These are phyloP conservation scores for Flaveria linearis DNA, from an alignment of 129 eudicot species.

Conservation along the genomic window DNA sequence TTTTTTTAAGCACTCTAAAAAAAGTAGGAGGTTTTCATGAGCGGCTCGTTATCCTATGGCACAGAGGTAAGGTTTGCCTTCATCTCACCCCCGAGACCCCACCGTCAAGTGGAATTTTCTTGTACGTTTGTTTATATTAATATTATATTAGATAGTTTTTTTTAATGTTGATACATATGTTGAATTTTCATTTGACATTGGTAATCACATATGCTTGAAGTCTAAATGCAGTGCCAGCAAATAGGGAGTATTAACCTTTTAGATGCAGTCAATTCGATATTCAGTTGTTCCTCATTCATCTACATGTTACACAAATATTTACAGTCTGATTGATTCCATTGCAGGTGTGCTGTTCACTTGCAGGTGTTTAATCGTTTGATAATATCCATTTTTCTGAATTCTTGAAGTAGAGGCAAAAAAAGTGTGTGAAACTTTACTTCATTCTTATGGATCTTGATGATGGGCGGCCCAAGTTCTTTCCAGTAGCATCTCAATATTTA, in stretches of 20 bases:
- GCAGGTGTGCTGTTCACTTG: conserved; percentile 33
- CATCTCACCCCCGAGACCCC: too few species aligned
- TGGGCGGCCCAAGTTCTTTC: conserved; percentile 43
- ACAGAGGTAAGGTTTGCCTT: too few species aligned
- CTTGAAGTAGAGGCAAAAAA: conserved; percentile 8
- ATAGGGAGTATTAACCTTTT: background rate
- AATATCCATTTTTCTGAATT: conserved; percentile 5
- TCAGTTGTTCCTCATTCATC: background rate
- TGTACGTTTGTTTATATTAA: background rate
- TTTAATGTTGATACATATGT: background rate
- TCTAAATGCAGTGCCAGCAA: background rate
- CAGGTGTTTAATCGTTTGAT: conserved; percentile 8
- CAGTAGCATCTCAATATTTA: conserved; percentile 53
- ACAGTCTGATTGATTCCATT: conserved; percentile 10
- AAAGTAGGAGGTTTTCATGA: too few species aligned
- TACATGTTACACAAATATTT: conserved; percentile 1
- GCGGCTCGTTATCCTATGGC: too few species aligned
- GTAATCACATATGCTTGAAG: conserved; percentile 1
- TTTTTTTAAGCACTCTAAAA: too few species aligned
- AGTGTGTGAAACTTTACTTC: conserved; percentile 27
- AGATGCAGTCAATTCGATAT: background rate
- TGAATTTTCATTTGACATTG: background rate
- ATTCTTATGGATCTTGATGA: conserved; percentile 52
- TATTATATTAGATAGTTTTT: conserved; percentile 1
- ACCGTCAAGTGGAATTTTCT: too few species aligned